Conservation (phyloP, 176 grass and related monocot species). For the Musa itinerans region DNA sequence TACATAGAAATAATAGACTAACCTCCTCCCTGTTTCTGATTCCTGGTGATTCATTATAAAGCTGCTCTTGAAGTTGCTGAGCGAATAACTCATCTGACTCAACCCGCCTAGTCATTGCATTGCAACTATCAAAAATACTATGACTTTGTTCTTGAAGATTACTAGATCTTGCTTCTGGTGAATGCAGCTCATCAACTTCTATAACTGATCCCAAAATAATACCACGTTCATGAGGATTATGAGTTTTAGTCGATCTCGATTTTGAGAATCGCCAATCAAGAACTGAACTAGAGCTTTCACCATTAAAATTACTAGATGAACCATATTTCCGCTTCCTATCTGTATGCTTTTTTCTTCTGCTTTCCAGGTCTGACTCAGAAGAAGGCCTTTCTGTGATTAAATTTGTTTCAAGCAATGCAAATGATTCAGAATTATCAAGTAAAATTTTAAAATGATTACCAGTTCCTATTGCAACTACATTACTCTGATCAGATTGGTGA, state of each 20-base stretch:
- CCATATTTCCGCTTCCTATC: conserved; percentile 34
- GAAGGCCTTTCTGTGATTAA: neutral
- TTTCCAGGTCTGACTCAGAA: neutral
- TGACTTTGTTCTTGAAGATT: conserved; percentile 7
- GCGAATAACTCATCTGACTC: conserved; percentile 87
- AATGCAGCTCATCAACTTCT: conserved; percentile 40
- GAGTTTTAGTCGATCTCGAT: conserved; percentile 26
- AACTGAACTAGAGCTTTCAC: conserved; percentile 33
- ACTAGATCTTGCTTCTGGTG: conserved; percentile 3
- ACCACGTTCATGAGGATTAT: conserved; percentile 11
- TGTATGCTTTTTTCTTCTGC: conserved; percentile 21
- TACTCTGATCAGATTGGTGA: neutral
- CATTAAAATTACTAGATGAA: conserved; percentile 19
- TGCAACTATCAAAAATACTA: conserved; percentile 14
- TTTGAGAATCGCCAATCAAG: conserved; percentile 5
- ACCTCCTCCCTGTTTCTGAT: conserved; percentile 49
- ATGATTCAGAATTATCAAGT: neutral
- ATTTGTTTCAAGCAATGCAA: neutral
- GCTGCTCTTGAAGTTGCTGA: conserved; percentile 76
- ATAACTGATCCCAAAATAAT: conserved; percentile 44
- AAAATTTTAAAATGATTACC: neutral
- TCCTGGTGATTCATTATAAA: conserved; percentile 60
- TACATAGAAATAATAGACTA: conserved; percentile 4
- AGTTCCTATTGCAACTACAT: neutral
- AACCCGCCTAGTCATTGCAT: conserved; percentile 40